Evolutionary conservation across 2,329 filamentous ascomycete species (phyloP), one percentile per base, ranked within the genome.

Genomic region (Talaromyces amestolkiae): DNA sequence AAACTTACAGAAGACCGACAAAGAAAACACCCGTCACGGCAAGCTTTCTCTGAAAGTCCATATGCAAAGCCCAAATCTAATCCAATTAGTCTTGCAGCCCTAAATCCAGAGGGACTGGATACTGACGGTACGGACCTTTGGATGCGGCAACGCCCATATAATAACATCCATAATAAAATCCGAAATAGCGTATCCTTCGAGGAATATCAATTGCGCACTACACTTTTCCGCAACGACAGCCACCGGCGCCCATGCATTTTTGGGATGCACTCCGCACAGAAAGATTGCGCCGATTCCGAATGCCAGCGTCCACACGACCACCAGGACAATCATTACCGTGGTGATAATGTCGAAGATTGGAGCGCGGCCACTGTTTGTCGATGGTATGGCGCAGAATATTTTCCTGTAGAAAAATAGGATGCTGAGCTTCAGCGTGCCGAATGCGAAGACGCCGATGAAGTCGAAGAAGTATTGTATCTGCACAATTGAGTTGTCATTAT

Each of bases 201-300:
- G 53, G 13, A 58, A 31, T 11, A 5, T 35, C 31, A 58, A n/a
- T 9, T 58, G 53, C 11, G 53, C 53, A n/a, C 53, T 58, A 24
- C 53, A 58, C 35, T 58, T 58, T 17, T 58, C 53, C 17, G 31
- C 53, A 10, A 58, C 53, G 7, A 58, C 53, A 35, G 53, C 53
- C 4, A 58, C 53, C 2, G 53, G 53, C 53, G 53, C 53, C 53
- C 53, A 58, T 5, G 53, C 53, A 31, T 58, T 58, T 3, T 15
- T 58, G 3, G 53, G 53, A 58, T 58, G 53, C 10, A 11, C 24
- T 8, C 53, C 53, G 31, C 53, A 51, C 19, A 51, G 22, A 17
- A 51, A 51, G 22, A 51, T 27, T 17, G 47, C 47, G 47, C 22
- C 47, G 22, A 51, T 51, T 13, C 47, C 47, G 19, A 51, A 51